phyloP scores from a whole-genome alignment of 2,329 filamentous ascomycete genomes.

The Ophiostoma australiae region DNA sequence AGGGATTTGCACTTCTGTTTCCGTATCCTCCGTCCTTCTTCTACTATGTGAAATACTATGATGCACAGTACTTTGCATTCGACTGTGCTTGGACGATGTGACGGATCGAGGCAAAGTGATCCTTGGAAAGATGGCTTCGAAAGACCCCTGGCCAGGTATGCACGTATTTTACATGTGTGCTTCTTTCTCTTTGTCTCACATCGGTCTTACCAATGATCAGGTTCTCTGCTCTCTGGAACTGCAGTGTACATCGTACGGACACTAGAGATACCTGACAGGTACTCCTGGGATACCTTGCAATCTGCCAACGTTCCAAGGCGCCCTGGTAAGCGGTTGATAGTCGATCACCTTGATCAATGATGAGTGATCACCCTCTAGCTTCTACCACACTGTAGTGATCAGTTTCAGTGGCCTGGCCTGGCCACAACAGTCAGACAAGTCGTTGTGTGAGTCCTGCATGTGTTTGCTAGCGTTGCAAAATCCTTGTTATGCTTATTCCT shows the following conservation, averaged over 20 bases:
- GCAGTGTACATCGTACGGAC: background rate
- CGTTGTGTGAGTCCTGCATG: background rate
- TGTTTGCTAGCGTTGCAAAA: background rate
- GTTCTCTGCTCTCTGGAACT: background rate
- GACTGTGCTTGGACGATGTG: background rate
- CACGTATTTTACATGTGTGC: background rate
- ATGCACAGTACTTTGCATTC: background rate
- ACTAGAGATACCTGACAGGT: background rate
- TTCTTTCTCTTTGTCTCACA: background rate
- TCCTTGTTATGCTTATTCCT: conserved; percentile 13
- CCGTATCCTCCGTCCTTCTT: background rate
- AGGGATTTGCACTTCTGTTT: background rate
- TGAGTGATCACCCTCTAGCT: background rate
- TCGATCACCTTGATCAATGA: background rate
- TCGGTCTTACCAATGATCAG: background rate
- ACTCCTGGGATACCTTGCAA: background rate
- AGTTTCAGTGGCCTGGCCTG: background rate
- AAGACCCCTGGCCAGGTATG: background rate
- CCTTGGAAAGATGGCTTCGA: too few species aligned
- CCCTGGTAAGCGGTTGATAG: background rate
- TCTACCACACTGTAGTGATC: too few species aligned
- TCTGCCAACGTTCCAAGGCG: background rate
- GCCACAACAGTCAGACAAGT: background rate
- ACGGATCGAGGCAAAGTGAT: background rate
- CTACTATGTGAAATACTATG: too few species aligned